These are phyloP conservation scores for Amaranthus cruentus DNA, from an alignment of 148 eudicot genomes.

Conservation along the genomic window DNA sequence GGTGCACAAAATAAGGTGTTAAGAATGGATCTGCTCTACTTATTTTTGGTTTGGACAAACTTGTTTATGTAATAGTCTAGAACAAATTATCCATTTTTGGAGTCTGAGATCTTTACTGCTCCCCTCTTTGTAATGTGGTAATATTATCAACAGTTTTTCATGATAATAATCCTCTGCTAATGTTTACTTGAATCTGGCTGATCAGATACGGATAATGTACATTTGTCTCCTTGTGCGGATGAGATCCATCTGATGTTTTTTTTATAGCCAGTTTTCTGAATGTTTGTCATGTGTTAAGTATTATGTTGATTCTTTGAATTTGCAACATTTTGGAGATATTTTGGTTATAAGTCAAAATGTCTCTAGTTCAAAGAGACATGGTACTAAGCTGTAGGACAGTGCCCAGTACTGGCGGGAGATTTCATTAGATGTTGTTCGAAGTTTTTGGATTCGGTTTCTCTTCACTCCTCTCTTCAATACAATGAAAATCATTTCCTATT, in stretches of 20 bases:
- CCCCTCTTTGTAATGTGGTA: slow-evolving; percentile 17
- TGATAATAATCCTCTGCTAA: slow-evolving; percentile 14
- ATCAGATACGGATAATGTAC: slow-evolving; percentile 17
- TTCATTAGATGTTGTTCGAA: too few species aligned
- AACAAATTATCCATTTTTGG: slow-evolving; percentile 25
- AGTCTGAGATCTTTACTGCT: slow-evolving; percentile 21
- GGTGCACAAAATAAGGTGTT: slow-evolving; percentile 28
- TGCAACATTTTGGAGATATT: too few species aligned
- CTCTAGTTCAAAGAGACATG: too few species aligned
- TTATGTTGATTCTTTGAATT: too few species aligned
- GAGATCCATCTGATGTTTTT: background rate
- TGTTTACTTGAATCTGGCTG: slow-evolving; percentile 16
- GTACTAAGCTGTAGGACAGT: too few species aligned
- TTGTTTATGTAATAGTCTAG: slow-evolving; percentile 25
- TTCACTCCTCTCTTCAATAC: too few species aligned
- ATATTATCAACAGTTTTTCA: slow-evolving; percentile 18
- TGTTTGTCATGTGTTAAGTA: too few species aligned
- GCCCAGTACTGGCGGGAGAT: too few species aligned
- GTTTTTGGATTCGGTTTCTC: too few species aligned
- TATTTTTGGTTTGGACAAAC: slow-evolving; percentile 24
- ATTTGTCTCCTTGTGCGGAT: slow-evolving; percentile 13
- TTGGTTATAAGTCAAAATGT: too few species aligned
- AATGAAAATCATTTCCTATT: too few species aligned
- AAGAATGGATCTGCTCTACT: slow-evolving; percentile 21
- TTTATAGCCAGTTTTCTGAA: slow-evolving; percentile 4